Conservation (phyloP, 257 asterid genomes). For the Fraxinus anomala region DNA sequence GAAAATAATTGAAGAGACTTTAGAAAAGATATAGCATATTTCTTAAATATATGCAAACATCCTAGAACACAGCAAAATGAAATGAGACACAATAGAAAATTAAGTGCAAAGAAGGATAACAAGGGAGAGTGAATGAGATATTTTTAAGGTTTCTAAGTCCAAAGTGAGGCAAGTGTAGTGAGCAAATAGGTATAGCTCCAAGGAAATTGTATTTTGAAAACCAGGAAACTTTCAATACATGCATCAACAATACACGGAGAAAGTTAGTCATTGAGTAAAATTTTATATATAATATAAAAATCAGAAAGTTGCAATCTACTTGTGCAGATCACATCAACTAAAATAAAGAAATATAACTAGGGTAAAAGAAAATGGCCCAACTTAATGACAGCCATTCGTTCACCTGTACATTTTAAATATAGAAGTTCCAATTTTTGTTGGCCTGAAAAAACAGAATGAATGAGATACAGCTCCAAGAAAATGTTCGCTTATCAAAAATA, state of each 20-base stretch:
- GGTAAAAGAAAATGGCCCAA: neutral
- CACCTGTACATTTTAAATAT: slow-evolving; percentile 6
- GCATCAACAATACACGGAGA: too few species aligned
- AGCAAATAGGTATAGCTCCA: neutral
- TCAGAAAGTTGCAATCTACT: neutral
- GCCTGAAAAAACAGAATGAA: slow-evolving; percentile 7
- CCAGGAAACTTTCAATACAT: too few species aligned
- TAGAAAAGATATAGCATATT: slow-evolving; percentile 13
- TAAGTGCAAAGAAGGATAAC: neutral
- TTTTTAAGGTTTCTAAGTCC: neutral
- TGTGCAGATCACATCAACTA: neutral
- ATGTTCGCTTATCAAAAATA: neutral
- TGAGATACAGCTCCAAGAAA: slow-evolving; percentile 4
- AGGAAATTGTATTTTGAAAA: neutral
- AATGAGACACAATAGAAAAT: neutral
- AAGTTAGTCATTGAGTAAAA: neutral
- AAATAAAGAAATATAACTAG: neutral
- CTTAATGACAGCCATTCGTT: neutral
- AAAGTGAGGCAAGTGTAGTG: neutral
- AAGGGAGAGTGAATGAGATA: neutral
- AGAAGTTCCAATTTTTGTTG: neutral
- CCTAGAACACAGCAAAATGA: neutral
- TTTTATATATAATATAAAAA: neutral
- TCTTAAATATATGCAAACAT: neutral
- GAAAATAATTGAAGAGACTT: slow-evolving; percentile 17